Base-by-base conservation (phyloP, 1,139 yeast genomes). In the Pichia sorboxylosa region DNA sequence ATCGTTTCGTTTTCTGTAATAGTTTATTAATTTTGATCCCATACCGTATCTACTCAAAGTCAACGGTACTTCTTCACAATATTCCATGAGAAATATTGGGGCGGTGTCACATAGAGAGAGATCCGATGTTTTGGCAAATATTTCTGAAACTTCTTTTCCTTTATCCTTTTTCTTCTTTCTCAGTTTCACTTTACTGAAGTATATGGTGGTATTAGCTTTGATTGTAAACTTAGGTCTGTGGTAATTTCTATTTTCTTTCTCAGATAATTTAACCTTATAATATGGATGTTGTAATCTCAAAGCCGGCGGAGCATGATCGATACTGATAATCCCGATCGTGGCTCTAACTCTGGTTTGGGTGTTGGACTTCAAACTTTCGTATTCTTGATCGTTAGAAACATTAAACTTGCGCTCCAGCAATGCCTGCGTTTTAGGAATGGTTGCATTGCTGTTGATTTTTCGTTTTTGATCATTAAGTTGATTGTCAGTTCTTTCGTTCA, bases 281-380 rank as follows among this genome's bases (percentile, higher is more conserved):
- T 75, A 87, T 5, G 99, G 99, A 0, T 87, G 70, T 57, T 92
- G 98, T 31, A 92, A 62, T 33, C 93, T 64, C 25, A 76, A 54
- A 0, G 98, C 96, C 3, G 95, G 94, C 47, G 76, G 67, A 0
- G 96, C 73, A 55, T 92, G 98, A 47, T 92, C 98, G 40, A 92
- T 85, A 36, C 72, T 78, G 42, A 92, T 64, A 44, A 90, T 84
- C 36, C 97, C 94, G 48, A 92, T 77, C 15, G 94, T 93, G 5
- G 94, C 77, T 54, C 99, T 75, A 24, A 90, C 84, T 60, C 84
- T 87, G 29, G 94, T 77, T 51, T 84, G 93, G 52, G 87, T 85
- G 46, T 85, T 87, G 41, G 76, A 81, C 49, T 80, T 81, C 47
- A 92, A 63, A 37, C 79, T 58, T 38, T 83, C 94, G 52, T 92